Base-by-base conservation (phyloP, 257 asterid genomes). In the Linderniella brevidens region DNA sequence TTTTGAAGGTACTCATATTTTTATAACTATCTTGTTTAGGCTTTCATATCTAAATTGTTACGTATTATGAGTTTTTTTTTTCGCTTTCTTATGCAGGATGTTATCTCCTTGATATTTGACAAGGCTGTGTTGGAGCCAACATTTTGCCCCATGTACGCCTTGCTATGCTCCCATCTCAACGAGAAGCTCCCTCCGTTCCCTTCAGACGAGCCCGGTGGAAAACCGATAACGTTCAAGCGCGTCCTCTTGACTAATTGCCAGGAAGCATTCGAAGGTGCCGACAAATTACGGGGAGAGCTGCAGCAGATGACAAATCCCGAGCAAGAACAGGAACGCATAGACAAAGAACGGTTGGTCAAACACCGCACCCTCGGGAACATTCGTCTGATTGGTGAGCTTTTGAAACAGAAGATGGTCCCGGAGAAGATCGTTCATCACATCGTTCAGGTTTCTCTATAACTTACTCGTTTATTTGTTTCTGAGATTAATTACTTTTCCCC, bases 41-140 rank as follows among this genome's bases (percentile, higher is more conserved):
- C 45, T 40, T 12, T 40, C 16, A 40, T 14, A 40, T 40, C 16
- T 40, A 5, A 40, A 0, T 25, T 25, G 6, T 25, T 25, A 25
- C 32, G n/a, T n/a, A n/a, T n/a, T n/a, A n/a, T n/a, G n/a, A n/a
- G n/a, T n/a, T n/a, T n/a, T n/a, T n/a, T n/a, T n/a, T n/a, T n/a
- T n/a, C n/a, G n/a, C n/a, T n/a, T 25, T 25, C 32, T 25, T 25
- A 2, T 25, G 32, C 71, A 85, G 96, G 93, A 70, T 36, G 96
- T 85, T 13, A 81, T 85, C 54, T 68, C 92, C 52, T 83, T 87
- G 82, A 78, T 83, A 49, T 87, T 87, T 74, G 95, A 87, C 72
- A 83, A 83, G 75, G 93, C 97, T 45, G 93, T 87, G 35, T 65
- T 83, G 72, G 93, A 87, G 75, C 93, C 97, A n/a, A 80, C 95